A percentile compares a stretch with the other conserved stretches of the same genome.
Conservation (phyloP, 805 yeast species). For the Ogataea chonburiensis region DNA sequence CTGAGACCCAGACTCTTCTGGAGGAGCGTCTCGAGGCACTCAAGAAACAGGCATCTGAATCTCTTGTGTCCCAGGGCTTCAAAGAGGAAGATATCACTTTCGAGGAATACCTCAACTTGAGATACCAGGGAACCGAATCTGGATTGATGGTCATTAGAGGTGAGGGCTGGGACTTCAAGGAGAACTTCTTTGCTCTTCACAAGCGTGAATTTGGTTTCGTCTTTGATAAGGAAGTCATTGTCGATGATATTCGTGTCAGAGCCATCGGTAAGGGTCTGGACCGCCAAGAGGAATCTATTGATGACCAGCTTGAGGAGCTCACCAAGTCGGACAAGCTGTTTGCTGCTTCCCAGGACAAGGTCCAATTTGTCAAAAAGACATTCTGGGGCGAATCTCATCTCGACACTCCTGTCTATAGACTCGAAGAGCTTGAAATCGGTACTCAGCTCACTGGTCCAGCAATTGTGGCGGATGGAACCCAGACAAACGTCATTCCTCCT, state of each 20-base stretch:
- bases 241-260: constrained; percentile 73
- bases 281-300: constrained; percentile 41
- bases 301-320: constrained; percentile 50
- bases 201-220: constrained; percentile 72
- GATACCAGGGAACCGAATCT: constrained; percentile 90
- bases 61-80: constrained; percentile 55
- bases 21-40: constrained; percentile 47
- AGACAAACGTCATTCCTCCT: constrained; percentile 74
- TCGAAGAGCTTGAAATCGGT: constrained; percentile 56
- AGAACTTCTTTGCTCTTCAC: constrained; percentile 54
- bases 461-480: constrained; percentile 75
- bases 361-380: constrained; percentile 42
- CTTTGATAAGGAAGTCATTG: constrained; percentile 55
- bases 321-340: constrained; percentile 21
- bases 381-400: constrained; percentile 55
- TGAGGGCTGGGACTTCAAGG: constrained; percentile 34
- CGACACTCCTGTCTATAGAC: constrained; percentile 52
- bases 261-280: constrained; percentile 62
- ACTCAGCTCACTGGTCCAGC: constrained; percentile 65
- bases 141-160: constrained; percentile 61
- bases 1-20: constrained; percentile 35
- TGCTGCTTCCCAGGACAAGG: constrained; percentile 28
- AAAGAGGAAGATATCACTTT: constrained; percentile 41
- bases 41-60: constrained; percentile 39
- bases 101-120: constrained; percentile 71